Evolutionary conservation across 225 moss, liverwort and hornwort genomes (phyloP).

Genomic region (Thuidium tamariscinum): DNA sequence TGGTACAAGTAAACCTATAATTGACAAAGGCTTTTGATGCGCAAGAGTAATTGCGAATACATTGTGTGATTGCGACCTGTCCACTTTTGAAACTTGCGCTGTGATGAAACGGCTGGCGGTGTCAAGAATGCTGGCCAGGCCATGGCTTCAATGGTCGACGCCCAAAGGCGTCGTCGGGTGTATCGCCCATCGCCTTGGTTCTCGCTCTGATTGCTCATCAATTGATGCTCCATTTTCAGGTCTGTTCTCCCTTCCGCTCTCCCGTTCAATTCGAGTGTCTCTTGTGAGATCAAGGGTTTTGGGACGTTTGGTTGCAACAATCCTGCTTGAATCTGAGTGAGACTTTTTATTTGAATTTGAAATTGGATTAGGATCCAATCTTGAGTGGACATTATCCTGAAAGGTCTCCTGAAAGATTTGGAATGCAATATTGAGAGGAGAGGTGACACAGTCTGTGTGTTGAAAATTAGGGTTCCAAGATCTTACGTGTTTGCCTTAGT

Average conservation of each 20-base stretch:
- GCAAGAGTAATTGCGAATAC: neutral
- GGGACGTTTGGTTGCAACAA: neutral
- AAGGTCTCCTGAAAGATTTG: neutral
- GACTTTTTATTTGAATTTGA: neutral
- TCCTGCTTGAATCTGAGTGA: neutral
- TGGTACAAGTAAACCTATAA: neutral
- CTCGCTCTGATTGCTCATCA: neutral
- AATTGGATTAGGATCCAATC: neutral
- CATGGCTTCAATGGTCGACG: conserved; percentile 16
- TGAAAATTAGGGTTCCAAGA: neutral
- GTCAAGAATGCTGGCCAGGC: conserved; percentile 3
- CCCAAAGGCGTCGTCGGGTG: neutral
- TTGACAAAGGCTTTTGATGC: neutral
- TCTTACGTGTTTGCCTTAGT: neutral
- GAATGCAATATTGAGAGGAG: neutral
- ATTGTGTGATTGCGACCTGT: neutral
- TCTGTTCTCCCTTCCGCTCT: neutral
- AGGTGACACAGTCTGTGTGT: neutral
- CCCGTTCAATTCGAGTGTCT: neutral
- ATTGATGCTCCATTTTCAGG: neutral
- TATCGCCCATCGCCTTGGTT: neutral
- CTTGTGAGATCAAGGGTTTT: neutral
- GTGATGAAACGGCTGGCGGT: conserved; percentile 9
- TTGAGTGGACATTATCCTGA: neutral
- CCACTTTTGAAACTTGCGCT: neutral